Evolutionary conservation across 805 yeast species (phyloP).

Genomic region (Sugiyamaella mastotermitis): DNA sequence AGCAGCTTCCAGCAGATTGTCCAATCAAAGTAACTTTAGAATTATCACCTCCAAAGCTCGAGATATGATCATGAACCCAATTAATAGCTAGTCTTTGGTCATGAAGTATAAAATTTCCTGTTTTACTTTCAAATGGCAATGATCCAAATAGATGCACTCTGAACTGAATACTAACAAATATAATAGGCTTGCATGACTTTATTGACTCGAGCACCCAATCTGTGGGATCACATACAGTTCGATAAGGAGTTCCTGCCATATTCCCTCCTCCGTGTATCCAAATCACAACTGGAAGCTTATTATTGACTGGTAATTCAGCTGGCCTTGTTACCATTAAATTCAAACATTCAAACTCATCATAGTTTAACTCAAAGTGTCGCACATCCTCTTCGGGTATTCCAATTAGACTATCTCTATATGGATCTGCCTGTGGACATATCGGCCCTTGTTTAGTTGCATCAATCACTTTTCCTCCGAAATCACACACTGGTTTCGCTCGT

Average conservation of each 20-base stretch:
- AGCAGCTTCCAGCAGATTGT: slow-evolving; percentile 42
- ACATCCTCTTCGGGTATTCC: slow-evolving; percentile 20
- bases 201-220: slow-evolving; percentile 22
- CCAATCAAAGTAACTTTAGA: slow-evolving; percentile 40
- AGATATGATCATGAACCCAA: slow-evolving; percentile 41
- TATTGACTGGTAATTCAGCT: slow-evolving; percentile 2
- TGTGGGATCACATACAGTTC: slow-evolving; percentile 25
- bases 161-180: slow-evolving; percentile 35
- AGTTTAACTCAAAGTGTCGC: slow-evolving; percentile 15
- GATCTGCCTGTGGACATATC: slow-evolving; percentile 18
- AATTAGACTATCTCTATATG: slow-evolving; percentile 17
- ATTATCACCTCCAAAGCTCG: slow-evolving; percentile 43
- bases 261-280: slow-evolving; percentile 38
- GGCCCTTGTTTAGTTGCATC: slow-evolving; percentile 18
- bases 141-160: slow-evolving; percentile 36
- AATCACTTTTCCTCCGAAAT: slow-evolving; percentile 8
- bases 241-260: slow-evolving; percentile 30
- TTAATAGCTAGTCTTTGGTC: slow-evolving; percentile 43
- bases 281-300: slow-evolving; percentile 31
- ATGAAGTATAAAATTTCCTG: slow-evolving; percentile 39
- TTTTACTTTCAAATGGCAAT: slow-evolving; percentile 32
- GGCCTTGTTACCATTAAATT: slow-evolving; percentile 28
- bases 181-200: slow-evolving; percentile 23
- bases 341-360: slow-evolving; percentile 29
- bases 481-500: slow-evolving; percentile 4